Base-by-base conservation (phyloP, 1,284 basidiomycete genomes). In the Trichosporon sp. region DNA sequence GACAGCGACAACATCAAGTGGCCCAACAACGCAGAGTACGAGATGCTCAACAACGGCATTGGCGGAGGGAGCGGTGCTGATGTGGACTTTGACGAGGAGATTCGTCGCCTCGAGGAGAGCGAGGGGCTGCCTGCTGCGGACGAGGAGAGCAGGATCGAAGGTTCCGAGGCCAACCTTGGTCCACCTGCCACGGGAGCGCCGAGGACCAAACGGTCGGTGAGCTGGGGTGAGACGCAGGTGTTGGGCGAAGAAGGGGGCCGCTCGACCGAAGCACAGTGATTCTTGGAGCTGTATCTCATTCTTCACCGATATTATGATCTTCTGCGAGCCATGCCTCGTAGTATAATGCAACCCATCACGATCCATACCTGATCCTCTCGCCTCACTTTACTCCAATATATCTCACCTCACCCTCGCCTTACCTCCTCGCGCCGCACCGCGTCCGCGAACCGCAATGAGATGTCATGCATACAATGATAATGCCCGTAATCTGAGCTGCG, bases 1-100 rank as follows among this genome's bases (percentile, higher is more conserved):
- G 86, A 87, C 60, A 73, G 84, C 14, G 83, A 83, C 23, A 85
- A 86, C 1, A 84, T 85, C 9, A 80, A 69, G 57, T 80, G 77
- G 77, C 68, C 70, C 16, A 40, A 36, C 21, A 63, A 58, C 29
- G 65, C 62, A 46, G 71, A 66, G 60, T 79, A 81, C 59, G 76
- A 78, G 62, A 70, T 76, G 64, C 70, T 79, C n/a, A 27, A 36
- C 34, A 58, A 56, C 14, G 54, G 25, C 40, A 44, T 40, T 40
- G 32, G 25, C 27, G 14, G 25, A 27, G 56, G 60, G n/a, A 49
- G 44, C 49, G 46, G 16, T 23, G 63, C 40, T 32, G 65, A 65
- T 7, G 66, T 77, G 25, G 78, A 80, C 66, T 67, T 80, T 19
- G 80, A 81, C 64, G 77, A 78, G 63, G 79, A 80, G 69, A 81